Base-by-base conservation (phyloP, 108 stramenopile species). In the Fragilaria radians region DNA sequence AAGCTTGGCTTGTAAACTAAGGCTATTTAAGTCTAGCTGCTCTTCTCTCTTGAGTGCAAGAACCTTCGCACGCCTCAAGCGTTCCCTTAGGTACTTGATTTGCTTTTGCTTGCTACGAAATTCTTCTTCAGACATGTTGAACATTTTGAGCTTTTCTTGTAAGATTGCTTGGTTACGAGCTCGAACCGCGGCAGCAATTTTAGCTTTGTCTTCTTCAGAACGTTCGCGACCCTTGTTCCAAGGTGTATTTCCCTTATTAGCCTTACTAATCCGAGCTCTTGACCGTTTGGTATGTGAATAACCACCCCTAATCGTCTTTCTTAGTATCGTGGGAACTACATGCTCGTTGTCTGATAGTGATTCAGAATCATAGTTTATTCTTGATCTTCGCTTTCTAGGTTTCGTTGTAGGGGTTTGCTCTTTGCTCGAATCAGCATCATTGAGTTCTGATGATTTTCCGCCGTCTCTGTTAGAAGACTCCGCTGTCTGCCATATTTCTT, bases 161-260 rank as follows among this genome's bases (percentile, higher is more conserved):
- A 76, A 52, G 25, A 70, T 52, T 0, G 73, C 60, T 23, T 70
- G 68, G 70, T 81, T 81, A 18, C 77, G 60, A 1, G 76, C 76
- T 3, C 73, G 70, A 9, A 77, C 76, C 14, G 67, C 80, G 1
- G 72, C 73, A 4, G 67, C 57, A 42, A 82, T 82, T 28, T 72
- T 70, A 23, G 76, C 76, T 11, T 48, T 62, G 32, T 66, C 69
- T 7, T 64, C 73, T n/a, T 56, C 56, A 0, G 53, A 56, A 1
- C 76, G 64, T 59, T 63, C 57, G 50, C 60, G 66, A 0, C 80
- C 80, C 48, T 75, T 77, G 47, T 82, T 82, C 80, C 80, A 82
- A 0, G 80, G 80, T 1, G 60, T 71, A 30, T 82, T 82, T 18
- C 80, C 80, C 26, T 32, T 32, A 53, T 82, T 82, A 4, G 80